phyloP scores from a whole-genome alignment of 2,329 filamentous ascomycete genomes.

The Botrytis fabae region DNA sequence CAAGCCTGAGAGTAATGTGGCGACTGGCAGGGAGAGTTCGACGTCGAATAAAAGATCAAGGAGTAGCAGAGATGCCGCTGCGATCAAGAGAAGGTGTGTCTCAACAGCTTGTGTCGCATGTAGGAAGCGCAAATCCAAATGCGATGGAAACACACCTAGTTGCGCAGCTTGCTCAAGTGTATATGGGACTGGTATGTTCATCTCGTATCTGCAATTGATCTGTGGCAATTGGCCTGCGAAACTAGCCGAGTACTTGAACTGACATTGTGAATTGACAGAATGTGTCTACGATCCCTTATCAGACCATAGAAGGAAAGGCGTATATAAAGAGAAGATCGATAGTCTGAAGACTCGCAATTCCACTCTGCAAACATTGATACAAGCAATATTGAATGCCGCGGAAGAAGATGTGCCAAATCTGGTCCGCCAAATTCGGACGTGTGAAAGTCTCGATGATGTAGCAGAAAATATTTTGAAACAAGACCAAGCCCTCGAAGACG shows the following conservation, averaged over 20 bases:
- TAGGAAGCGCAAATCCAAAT: slow-evolving; percentile 79
- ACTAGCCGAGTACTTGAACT: slow-evolving; percentile 7
- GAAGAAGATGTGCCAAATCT: slow-evolving; percentile 83
- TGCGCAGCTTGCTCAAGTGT: slow-evolving; percentile 96
- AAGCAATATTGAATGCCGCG: slow-evolving; percentile 86
- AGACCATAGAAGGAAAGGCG: slow-evolving; percentile 92
- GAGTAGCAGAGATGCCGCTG: slow-evolving; percentile 37
- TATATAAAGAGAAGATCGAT: slow-evolving; percentile 92
- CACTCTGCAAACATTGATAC: slow-evolving; percentile 87
- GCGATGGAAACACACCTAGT: slow-evolving; percentile 85
- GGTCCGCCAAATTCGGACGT: slow-evolving; percentile 84
- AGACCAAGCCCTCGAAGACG: slow-evolving; percentile 39
- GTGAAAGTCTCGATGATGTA: slow-evolving; percentile 56
- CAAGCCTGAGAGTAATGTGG: slow-evolving; percentile 8
- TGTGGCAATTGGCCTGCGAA: neutral
- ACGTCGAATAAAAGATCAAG: slow-evolving; percentile 39
- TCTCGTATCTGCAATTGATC: neutral
- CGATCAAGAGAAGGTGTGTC: slow-evolving; percentile 69
- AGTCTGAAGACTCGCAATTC: slow-evolving; percentile 82
- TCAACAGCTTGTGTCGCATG: slow-evolving; percentile 85
- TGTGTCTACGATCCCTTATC: slow-evolving; percentile 96
- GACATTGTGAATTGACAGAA: slow-evolving; percentile 45
- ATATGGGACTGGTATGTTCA: slow-evolving; percentile 63
- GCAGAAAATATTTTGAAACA: slow-evolving; percentile 40
- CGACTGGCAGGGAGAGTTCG: slow-evolving; percentile 8